A percentile compares a stretch with the other conserved stretches of the same genome.
Evolutionary conservation across 139 green algal species (phyloP).

Genomic region (Volvox reticuliferus): DNA sequence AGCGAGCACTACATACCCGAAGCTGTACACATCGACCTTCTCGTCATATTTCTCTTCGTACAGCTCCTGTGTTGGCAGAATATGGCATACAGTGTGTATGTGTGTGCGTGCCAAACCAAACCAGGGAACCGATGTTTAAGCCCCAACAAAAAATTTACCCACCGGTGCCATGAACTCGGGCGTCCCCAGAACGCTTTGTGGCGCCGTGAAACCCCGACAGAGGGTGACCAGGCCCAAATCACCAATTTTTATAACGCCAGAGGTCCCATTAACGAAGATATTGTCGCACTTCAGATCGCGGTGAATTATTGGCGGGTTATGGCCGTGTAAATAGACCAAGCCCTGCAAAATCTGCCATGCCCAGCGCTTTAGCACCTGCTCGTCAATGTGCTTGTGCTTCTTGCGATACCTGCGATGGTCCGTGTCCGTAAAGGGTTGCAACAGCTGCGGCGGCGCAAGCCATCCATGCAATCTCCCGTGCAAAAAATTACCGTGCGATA

Average conservation of each 20-base stretch:
- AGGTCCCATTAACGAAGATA: slow-evolving; percentile 96
- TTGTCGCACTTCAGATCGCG: slow-evolving; percentile 95
- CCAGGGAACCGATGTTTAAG: not conserved
- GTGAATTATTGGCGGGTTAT: slow-evolving; percentile 93
- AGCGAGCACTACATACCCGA: not conserved
- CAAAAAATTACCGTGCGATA: too few species aligned
- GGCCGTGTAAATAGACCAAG: slow-evolving; percentile 96
- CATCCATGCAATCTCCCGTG: not conserved
- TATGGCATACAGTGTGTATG: not conserved
- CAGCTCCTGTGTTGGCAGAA: slow-evolving; percentile 78
- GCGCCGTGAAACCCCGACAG: slow-evolving; percentile 87
- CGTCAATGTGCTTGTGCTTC: slow-evolving; percentile 93
- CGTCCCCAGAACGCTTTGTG: slow-evolving; percentile 90
- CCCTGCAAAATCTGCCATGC: slow-evolving; percentile 98
- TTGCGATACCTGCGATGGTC: slow-evolving; percentile 87
- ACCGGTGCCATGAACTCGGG: slow-evolving; percentile 50
- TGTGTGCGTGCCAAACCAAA: not conserved
- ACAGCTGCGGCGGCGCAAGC: slow-evolving; percentile 4
- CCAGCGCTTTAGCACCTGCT: slow-evolving; percentile 95
- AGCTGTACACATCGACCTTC: slow-evolving; percentile 94
- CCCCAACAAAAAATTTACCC: not conserved
- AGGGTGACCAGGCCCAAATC: slow-evolving; percentile 97
- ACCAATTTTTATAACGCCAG: slow-evolving; percentile 98
- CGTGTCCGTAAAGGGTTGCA: not conserved
- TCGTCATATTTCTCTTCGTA: slow-evolving; percentile 99